A percentile compares a stretch with the other conserved stretches of the same genome.
phyloP scores from a whole-genome alignment of 305 asterid genomes.

The Fraxinus angustifolia region DNA sequence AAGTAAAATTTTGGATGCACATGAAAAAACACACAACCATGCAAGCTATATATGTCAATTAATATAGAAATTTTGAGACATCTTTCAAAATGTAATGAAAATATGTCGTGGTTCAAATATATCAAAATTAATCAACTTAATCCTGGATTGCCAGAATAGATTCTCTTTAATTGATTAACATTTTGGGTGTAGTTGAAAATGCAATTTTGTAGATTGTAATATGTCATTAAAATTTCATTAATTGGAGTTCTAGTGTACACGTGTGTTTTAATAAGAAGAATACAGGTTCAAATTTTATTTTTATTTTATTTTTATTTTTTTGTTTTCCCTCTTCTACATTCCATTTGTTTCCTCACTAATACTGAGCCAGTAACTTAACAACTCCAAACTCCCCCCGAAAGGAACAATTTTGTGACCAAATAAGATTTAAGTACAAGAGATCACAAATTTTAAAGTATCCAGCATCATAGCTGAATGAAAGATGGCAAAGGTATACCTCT shows the following conservation, averaged over 20 bases:
- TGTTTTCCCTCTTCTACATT: neutral
- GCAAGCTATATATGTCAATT: neutral
- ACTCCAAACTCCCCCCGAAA: neutral
- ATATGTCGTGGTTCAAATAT: neutral
- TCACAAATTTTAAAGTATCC: neutral
- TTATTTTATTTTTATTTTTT: neutral
- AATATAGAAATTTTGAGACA: neutral
- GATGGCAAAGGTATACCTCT: slow-evolving; percentile 44
- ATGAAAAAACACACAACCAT: neutral
- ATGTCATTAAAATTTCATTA: neutral
- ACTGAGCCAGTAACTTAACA: neutral
- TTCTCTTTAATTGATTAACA: neutral
- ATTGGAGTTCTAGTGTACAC: neutral
- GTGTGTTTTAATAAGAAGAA: neutral
- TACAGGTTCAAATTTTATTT: neutral
- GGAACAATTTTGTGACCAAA: neutral
- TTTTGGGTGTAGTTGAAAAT: neutral
- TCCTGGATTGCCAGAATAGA: neutral
- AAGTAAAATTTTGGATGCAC: neutral
- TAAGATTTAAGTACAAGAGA: neutral
- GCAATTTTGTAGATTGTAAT: neutral
- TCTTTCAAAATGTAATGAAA: neutral
- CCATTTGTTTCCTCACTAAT: neutral
- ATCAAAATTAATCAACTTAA: neutral
- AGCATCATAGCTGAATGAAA: neutral